Evolutionary conservation across 441 rosid species (phyloP).

Genomic region (Jatropha podagrica): DNA sequence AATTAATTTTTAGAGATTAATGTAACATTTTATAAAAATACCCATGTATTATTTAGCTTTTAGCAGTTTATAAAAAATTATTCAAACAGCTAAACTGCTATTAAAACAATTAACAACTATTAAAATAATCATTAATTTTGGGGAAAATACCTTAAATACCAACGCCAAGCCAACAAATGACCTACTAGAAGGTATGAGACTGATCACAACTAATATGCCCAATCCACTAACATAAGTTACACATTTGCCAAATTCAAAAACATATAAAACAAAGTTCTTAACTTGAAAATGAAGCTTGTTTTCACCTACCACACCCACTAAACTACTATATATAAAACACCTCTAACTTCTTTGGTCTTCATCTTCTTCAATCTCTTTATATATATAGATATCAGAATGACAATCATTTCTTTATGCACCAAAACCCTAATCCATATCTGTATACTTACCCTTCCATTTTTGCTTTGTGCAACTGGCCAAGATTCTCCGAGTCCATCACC

Average conservation of each 20-base stretch:
- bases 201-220: not conserved
- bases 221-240: not conserved
- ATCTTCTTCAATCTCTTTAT: slow-evolving; percentile 5
- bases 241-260: not conserved
- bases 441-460: slow-evolving; percentile 15
- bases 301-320: slow-evolving; percentile 33
- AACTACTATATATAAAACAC: not conserved
- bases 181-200: not conserved
- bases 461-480: not conserved
- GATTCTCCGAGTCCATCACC: not conserved
- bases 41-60: no score
- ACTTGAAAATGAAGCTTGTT: slow-evolving; percentile 15
- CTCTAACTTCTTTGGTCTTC: not conserved
- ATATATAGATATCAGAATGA: slow-evolving; percentile 16
- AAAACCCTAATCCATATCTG: slow-evolving; percentile 1
- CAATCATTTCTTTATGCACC: slow-evolving; percentile 5
- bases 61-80: no score
- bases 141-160: not conserved
- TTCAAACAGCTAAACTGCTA: no score
- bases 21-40: no score
- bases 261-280: not conserved
- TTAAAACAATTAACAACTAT: no score
- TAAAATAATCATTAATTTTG: no score
- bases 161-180: not conserved
- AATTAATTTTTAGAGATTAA: no score